These are phyloP conservation scores for Dimocarpus longan DNA, from an alignment of 345 rosid genomes.

Conservation along the genomic window DNA sequence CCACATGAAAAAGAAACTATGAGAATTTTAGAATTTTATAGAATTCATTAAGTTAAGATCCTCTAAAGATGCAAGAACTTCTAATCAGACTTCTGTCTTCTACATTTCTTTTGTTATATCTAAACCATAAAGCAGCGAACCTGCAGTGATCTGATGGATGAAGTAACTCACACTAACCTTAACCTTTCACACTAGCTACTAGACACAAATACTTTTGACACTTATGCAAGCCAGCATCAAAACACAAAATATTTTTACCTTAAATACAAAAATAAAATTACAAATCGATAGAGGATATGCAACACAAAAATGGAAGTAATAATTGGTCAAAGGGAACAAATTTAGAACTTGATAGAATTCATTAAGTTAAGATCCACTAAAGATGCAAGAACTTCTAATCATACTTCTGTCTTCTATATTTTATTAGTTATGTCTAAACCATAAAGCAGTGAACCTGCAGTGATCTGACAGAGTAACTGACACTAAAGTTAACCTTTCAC, in stretches of 20 bases:
- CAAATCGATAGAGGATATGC: too few species aligned
- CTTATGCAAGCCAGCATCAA: neutral
- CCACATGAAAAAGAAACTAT: constrained; percentile 10
- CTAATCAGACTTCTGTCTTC: neutral
- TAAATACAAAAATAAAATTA: too few species aligned
- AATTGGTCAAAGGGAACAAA: too few species aligned
- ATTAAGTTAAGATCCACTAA: neutral
- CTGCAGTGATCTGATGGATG: neutral
- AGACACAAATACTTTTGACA: neutral
- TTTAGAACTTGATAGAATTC: neutral
- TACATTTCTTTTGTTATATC: neutral
- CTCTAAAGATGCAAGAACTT: neutral
- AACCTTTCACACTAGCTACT: neutral
- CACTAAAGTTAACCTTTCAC: neutral
- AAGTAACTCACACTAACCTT: neutral
- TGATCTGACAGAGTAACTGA: neutral
- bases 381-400: neutral
- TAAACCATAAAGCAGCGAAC: neutral
- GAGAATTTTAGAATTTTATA: neutral
- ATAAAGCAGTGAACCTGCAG: neutral
- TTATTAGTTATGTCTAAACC: neutral
- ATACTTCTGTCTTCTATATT: neutral
- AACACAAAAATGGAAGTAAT: too few species aligned
- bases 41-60: neutral
- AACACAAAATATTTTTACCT: neutral